Base-by-base conservation (phyloP, 495 filamentous ascomycete species). In the Annulohypoxylon bovei region DNA sequence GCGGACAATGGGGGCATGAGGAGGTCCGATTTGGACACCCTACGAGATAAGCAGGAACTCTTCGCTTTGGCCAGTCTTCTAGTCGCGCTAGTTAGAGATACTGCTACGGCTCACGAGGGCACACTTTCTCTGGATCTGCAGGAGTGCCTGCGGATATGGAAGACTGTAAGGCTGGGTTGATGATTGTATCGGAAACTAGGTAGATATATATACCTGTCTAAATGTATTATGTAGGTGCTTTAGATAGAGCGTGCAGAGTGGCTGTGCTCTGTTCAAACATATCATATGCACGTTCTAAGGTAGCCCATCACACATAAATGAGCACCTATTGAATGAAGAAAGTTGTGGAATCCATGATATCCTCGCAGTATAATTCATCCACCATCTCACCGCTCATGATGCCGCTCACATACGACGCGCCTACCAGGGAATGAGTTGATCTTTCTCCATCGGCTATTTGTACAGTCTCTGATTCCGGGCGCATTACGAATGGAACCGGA, bases 141-240 rank as follows among this genome's bases (percentile, higher is more conserved):
- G 73, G 88, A 90, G 64, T 90, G 87, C 65, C 62, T 89, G 67
- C 65, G 81, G 53, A 79, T 88, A 69, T 89, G 88, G 88, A 85
- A 82, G 67, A 84, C 76, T 50, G 86, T 89, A 2, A 69, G 87
- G 55, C 68, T 90, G 7, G 88, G 87, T 3, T 90, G 68, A 62
- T 52, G 12, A 16, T 6, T 18, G 7, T 42, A 18, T 42, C 11
- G n/a, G 6, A 4, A 18, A 18, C 18, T n/a, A n/a, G n/a, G n/a
- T n/a, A n/a, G n/a, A 16, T 42, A 18, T 42, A 35, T 35, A 35
- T 35, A 35, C 32, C 32, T 9, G 32, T n/a, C n/a, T n/a, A n/a
- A 9, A 35, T 35, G 32, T 5, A 23, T 23, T 35, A 35, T 16
- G 6, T 40, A 8, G n/a, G n/a, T n/a, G n/a, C n/a, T n/a, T n/a